Percentiles rank a stretch among this genome's conserved stretches.
phyloP scores from a whole-genome alignment of 768 basidiomycete species.

The Sarcodon aspratus region DNA sequence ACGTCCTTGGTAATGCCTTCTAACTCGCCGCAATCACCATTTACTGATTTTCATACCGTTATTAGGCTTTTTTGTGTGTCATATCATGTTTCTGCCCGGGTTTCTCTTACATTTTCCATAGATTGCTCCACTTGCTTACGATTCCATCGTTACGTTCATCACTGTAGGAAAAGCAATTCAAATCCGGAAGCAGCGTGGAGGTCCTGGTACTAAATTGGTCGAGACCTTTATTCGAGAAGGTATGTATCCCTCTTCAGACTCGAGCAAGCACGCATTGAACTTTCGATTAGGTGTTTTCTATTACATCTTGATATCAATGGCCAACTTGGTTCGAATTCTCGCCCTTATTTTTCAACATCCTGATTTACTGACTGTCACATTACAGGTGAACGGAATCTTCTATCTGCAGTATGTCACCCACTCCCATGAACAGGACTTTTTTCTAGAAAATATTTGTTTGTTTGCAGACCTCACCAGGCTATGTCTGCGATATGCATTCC shows the following conservation, averaged over 20 bases:
- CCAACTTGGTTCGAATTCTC: conserved; percentile 44
- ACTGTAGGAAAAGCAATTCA: conserved; percentile 71
- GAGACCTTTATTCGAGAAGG: conserved; percentile 81
- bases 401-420: conserved; percentile 60
- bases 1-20: conserved; percentile 51
- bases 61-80: conserved; percentile 15
- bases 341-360: background rate
- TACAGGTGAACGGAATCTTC: conserved; percentile 67
- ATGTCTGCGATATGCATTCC: conserved; percentile 82
- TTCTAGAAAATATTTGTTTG: conserved; percentile 2
- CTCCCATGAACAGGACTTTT: conserved; percentile 3
- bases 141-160: conserved; percentile 72
- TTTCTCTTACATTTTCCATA: conserved; percentile 14
- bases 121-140: conserved; percentile 76
- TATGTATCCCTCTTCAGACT: conserved; percentile 14
- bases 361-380: conserved; percentile 1
- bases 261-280: background rate
- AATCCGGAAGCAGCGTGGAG: conserved; percentile 65
- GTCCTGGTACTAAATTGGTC: conserved; percentile 67
- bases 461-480: conserved; percentile 58
- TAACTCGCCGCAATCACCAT: conserved; percentile 47
- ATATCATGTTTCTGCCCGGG: background rate
- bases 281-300: conserved; percentile 53
- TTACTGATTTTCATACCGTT: background rate
- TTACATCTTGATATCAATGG: conserved; percentile 77